These are phyloP conservation scores for Trichoderma sp. DNA, from an alignment of 2,329 filamentous ascomycete genomes.

Conservation along the genomic window DNA sequence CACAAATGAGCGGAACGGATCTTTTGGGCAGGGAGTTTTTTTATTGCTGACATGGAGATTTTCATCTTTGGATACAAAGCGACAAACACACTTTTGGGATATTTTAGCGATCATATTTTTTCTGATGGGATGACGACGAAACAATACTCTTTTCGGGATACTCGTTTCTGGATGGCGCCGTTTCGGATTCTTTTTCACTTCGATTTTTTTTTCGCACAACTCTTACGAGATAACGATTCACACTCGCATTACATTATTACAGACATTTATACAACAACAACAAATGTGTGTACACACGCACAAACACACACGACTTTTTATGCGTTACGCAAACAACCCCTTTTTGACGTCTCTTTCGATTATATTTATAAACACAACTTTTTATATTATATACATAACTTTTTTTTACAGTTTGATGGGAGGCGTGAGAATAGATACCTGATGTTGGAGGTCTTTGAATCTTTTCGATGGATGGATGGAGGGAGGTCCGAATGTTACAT, in stretches of 20 bases:
- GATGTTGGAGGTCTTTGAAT: background rate
- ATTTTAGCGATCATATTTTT: slow-evolving; percentile 2
- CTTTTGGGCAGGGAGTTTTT: background rate
- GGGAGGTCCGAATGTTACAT: background rate
- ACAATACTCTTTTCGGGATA: background rate
- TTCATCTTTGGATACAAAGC: background rate
- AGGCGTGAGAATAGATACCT: background rate
- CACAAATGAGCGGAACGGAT: slow-evolving; percentile 23
- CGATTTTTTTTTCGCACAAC: background rate
- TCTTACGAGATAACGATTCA: slow-evolving; percentile 22
- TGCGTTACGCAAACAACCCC: slow-evolving; percentile 3
- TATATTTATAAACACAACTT: background rate
- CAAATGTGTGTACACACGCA: background rate
- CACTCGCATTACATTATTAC: background rate
- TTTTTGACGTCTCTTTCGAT: background rate
- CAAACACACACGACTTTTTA: slow-evolving; percentile 8
- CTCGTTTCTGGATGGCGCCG: background rate
- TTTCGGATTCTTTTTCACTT: background rate
- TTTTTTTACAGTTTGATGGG: background rate
- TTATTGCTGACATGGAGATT: background rate
- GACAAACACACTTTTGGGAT: background rate
- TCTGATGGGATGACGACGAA: slow-evolving; percentile 11
- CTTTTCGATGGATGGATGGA: no score
- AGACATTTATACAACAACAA: background rate
- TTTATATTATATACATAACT: background rate